A percentile compares a stretch with the other conserved stretches of the same genome.
Conservation (phyloP, 345 rosid genomes). For the Luvunga scandens region DNA sequence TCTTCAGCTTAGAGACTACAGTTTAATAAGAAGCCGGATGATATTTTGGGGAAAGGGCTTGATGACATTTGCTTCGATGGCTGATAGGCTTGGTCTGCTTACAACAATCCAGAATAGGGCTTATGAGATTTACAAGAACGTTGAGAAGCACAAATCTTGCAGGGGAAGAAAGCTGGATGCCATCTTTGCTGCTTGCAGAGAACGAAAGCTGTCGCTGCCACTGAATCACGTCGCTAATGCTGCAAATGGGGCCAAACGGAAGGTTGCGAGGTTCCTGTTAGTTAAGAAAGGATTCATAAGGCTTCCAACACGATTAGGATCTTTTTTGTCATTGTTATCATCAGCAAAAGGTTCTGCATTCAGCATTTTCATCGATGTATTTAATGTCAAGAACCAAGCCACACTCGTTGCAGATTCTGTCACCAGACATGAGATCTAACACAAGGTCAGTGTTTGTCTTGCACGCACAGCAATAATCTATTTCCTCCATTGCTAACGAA, state of each 20-base stretch:
- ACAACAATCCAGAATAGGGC: conserved; percentile 3
- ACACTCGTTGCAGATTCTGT: conserved; percentile 11
- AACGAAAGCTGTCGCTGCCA: conserved; percentile 3
- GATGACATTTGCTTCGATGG: conserved; percentile 14
- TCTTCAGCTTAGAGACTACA: neutral
- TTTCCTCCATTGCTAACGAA: neutral
- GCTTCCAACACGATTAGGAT: conserved; percentile 15
- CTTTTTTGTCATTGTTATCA: conserved; percentile 12
- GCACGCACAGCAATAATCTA: neutral
- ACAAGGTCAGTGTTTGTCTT: neutral
- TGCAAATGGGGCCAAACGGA: conserved; percentile 8
- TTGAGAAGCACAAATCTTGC: conserved; percentile 4
- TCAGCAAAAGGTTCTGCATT: conserved; percentile 15
- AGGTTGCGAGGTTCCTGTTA: conserved; percentile 9
- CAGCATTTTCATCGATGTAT: neutral
- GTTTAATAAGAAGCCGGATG: neutral
- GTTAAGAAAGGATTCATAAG: neutral
- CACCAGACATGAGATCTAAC: conserved; percentile 1
- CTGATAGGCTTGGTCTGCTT: neutral
- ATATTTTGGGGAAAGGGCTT: neutral
- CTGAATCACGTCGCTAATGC: conserved; percentile 2
- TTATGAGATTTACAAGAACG: conserved; percentile 18
- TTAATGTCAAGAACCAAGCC: conserved; percentile 14
- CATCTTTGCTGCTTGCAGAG: conserved; percentile 15
- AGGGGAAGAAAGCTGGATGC: conserved; percentile 6